These are phyloP conservation scores for Rhododendron vialii DNA, from an alignment of 148 eudicot species.

Conservation along the genomic window DNA sequence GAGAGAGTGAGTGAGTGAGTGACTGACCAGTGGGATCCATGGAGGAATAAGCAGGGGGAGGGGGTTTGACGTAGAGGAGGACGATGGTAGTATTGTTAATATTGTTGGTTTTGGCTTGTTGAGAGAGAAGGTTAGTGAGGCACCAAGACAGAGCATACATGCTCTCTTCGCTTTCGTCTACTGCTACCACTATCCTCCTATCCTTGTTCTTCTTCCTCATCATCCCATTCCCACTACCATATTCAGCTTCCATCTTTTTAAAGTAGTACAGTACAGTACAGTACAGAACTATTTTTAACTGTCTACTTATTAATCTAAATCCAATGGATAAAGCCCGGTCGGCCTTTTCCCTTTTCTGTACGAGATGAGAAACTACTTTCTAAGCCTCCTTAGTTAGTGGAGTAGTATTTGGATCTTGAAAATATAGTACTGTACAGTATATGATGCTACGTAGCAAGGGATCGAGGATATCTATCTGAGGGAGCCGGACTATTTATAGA, in stretches of 20 bases:
- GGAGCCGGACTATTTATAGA: neutral
- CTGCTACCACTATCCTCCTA: constrained; percentile 62
- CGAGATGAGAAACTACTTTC: neutral
- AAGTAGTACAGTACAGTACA: too few species aligned
- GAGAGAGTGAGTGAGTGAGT: neutral
- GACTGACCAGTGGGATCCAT: constrained; percentile 51
- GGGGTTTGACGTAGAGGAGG: constrained; percentile 79
- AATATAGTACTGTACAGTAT: neutral
- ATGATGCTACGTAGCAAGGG: neutral
- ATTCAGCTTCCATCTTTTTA: neutral
- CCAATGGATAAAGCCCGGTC: neutral
- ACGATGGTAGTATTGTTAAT: constrained; percentile 15
- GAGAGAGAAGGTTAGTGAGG: constrained; percentile 42
- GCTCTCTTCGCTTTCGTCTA: constrained; percentile 87
- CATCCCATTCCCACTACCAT: neutral
- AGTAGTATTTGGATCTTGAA: neutral
- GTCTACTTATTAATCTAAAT: neutral
- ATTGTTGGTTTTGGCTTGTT: constrained; percentile 26
- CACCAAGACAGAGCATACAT: constrained; percentile 93
- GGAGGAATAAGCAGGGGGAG: constrained; percentile 61
- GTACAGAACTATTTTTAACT: too few species aligned
- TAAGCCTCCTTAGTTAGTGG: neutral
- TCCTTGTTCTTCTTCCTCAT: neutral
- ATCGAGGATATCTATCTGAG: neutral
- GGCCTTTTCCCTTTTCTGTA: neutral